Base-by-base conservation (phyloP, 2,329 filamentous ascomycete species). In the Coniochaeta hoffmannii region DNA sequence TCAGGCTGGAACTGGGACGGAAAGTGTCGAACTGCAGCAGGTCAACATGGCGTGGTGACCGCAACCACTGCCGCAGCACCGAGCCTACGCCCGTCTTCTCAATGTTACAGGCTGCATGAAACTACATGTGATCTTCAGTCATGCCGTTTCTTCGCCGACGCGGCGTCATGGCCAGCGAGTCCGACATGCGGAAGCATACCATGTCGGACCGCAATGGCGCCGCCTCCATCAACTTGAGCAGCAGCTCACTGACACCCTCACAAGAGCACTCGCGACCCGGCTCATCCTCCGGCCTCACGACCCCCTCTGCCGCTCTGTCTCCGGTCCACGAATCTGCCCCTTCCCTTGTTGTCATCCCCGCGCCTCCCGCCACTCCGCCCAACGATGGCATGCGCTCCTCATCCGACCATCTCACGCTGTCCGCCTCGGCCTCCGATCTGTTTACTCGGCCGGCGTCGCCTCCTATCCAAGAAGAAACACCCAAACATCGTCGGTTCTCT, bases 111-210 rank as follows among this genome's bases (percentile, higher is more conserved):
- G 7, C 12, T 8, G 30, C 30, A 26, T 28, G 19, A 46, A 46
- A 10, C 41, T 22, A 46, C 41, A 46, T 46, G 41, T 36, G 31
- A 53, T 17, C 34, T 4, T 17, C 50, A 66, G 71, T 61, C 64
- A 84, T 84, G 81, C 79, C 81, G 65, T 81, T 84, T 63, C 73
- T 83, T 71, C 81, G 81, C 72, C 80, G 80, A 69, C 80, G 79
- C 68, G 80, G 79, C 72, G 80, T 78, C 64, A 73, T 76, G 74
- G 79, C 76, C 71, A 82, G 77, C 74, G 80, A 84, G 66, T 75
- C 73, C 59, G 79, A 83, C 61, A 81, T 80, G 72, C 78, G 78
- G 66, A 78, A 78, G 54, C 79, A 79, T 63, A 76, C 75, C 54
- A 65, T 73, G 57, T 57, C 73, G 50, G 62, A 70, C 56, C 65